Evolutionary conservation across 768 basidiomycete genomes (phyloP), one percentile per base, ranked within the genome.

Genomic region (Collybia mongolica): DNA sequence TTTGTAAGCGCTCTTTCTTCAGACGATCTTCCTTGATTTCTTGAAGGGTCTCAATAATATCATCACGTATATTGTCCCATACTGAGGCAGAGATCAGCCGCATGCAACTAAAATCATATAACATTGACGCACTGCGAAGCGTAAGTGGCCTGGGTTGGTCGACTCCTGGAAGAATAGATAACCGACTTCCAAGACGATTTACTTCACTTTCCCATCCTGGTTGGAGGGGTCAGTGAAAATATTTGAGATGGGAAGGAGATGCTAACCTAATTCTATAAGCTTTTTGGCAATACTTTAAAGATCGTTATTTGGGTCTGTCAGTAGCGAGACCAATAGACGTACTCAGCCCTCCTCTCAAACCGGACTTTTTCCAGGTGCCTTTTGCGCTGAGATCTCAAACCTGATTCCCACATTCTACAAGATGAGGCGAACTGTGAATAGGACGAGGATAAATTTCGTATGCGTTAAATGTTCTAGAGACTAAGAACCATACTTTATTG

Each of bases 51-150:
- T 49, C 48, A 6, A 68, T 53, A 5, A 66, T 45, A 2, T 55
- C 52, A 1, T 43, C 42, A 40, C 58, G 55, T 1, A 67, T 60
- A 6, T 53, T 57, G 9, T 54, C 45, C 69, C 67, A 68, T 18
- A 52, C 67, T 65, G 19, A 39, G 15, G 36, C 17, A 14, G 23
- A 17, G 26, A 14, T 41, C 24, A 8, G 11, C 20, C 12, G 36
- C 18, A 12, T 22, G 15, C 5, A 22, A 37, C 20, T 5, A 32
- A 22, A 28, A 19, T 11, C 11, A 36, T 12, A 19, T 18, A 28
- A 24, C 38, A 5, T 20, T 1, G 8, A 48, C 55, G 41, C 29
- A 62, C 63, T 52, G 42, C 58, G 56, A 20, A 65, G 65, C 6
- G 60, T 64, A 3, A 70, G 56, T 11, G 48, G 48, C 39, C 52